Evolutionary conservation across 1,284 basidiomycete species (phyloP), one percentile per base, ranked within the genome.

Genomic region (Ceraceosorus guamensis): DNA sequence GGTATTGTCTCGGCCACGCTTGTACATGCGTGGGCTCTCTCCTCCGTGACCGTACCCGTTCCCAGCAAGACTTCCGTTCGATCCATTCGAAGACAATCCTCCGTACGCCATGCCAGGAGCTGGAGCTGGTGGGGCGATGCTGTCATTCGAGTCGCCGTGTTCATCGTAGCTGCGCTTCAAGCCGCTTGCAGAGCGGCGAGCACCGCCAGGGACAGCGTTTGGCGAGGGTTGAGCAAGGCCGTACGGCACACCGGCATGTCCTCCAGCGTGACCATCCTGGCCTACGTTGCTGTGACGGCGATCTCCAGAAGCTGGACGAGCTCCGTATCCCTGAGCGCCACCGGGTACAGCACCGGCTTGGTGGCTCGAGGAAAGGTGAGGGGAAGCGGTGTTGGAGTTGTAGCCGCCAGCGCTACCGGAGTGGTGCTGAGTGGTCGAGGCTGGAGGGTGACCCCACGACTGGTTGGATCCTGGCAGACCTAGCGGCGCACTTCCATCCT

Each of bases 111-210:
- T 41, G 37, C 37, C 37, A n/a, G 37, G 37, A 8, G 37, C 37
- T n/a, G 37, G 37, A 8, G 37, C 37, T n/a, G 37, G 37, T n/a
- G 37, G 37, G 8, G 37, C 37, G n/a, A 41, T 41, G 37, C 37
- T n/a, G 8, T 41, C 37, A n/a, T n/a, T n/a, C 8, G 37, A 41
- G 8, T 46, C 44, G 44, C 18, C 8, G 44, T 46, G 44, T 7
- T 46, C 44, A 24, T 46, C 44, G 18, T 10, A 46, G 44, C 44
- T 46, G 44, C 44, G 44, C 44, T 46, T 46, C 8, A 46, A 24
- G 7, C 44, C 44, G 6, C 8, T 10, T 7, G 44, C n/a, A 14
- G 44, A 16, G 44, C 44, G 44, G 44, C 44, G 44, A 7, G 44
- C n/a, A 7, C 7, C 8, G 6, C 6, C n/a, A 7, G 44, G 8